Conservation (phyloP, 2,329 filamentous ascomycete species). For the Aspergillus sp. region DNA sequence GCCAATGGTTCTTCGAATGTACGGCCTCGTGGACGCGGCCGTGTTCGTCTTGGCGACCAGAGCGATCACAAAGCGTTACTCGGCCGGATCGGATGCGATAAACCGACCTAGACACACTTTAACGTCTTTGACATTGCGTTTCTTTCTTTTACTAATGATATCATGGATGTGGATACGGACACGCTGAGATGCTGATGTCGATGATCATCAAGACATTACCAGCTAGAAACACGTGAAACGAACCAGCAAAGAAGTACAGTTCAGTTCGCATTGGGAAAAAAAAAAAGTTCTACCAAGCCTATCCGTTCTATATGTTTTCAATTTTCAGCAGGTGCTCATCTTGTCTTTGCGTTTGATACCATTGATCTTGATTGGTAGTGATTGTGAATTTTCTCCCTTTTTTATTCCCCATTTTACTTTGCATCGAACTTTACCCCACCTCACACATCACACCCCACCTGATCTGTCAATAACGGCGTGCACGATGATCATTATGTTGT, state of each 20-base stretch:
- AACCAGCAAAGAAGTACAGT: constrained; percentile 1
- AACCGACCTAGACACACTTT: constrained; percentile 48
- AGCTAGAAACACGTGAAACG: background rate
- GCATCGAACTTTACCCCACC: constrained; percentile 13
- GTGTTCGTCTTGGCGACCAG: constrained; percentile 42
- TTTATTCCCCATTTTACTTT: constrained; percentile 20
- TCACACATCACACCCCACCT: background rate
- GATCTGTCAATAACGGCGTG: constrained; percentile 2
- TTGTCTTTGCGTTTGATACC: constrained; percentile 21
- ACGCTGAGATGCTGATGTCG: constrained; percentile 14
- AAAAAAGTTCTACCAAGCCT: background rate
- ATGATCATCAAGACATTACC: constrained; percentile 13
- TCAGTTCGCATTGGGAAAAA: background rate
- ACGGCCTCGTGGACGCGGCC: constrained; percentile 40
- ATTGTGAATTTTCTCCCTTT: constrained; percentile 18
- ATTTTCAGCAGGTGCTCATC: constrained; percentile 14
- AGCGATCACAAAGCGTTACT: constrained; percentile 69
- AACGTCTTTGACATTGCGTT: constrained; percentile 19
- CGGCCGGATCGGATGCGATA: constrained; percentile 80
- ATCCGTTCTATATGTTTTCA: background rate
- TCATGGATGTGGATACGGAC: constrained; percentile 13
- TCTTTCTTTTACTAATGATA: constrained; percentile 12
- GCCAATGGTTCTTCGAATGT: constrained; percentile 37
- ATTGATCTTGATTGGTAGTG: constrained; percentile 17
- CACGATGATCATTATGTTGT: background rate